A percentile compares a stretch with the other conserved stretches of the same genome.
phyloP scores from a whole-genome alignment of 2,329 filamentous ascomycete species.

The Seiridium cupressi region DNA sequence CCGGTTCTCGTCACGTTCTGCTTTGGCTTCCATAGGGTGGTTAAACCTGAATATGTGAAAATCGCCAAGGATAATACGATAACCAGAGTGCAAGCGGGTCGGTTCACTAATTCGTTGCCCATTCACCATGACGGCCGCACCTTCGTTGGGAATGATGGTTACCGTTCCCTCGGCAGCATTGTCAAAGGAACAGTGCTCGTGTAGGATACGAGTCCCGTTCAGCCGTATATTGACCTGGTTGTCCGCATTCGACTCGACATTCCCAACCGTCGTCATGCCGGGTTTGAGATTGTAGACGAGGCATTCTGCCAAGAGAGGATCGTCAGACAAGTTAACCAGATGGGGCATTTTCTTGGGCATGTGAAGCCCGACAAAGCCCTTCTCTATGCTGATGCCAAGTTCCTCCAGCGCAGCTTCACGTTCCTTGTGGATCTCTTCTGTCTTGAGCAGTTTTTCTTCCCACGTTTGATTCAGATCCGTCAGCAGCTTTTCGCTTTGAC shows the following conservation, averaged over 20 bases:
- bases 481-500: conserved; percentile 94
- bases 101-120: conserved; percentile 85
- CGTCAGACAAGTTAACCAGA: conserved; percentile 95
- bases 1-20: conserved; percentile 83
- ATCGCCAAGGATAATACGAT: conserved; percentile 91
- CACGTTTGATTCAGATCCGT: conserved; percentile 97
- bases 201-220: conserved; percentile 89
- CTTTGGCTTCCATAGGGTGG: conserved; percentile 91
- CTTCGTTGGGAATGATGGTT: conserved; percentile 84
- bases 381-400: conserved; percentile 97
- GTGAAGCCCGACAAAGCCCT: conserved; percentile 91
- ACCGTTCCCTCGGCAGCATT: conserved; percentile 84
- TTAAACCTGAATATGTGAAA: conserved; percentile 99
- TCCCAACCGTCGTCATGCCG: conserved; percentile 89
- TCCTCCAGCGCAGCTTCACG: conserved; percentile 93
- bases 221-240: conserved; percentile 83
- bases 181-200: conserved; percentile 92
- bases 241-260: conserved; percentile 78
- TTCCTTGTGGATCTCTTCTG: conserved; percentile 96
- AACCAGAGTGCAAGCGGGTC: conserved; percentile 84
- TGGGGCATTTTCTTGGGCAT: conserved; percentile 99
- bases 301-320: conserved; percentile 90
- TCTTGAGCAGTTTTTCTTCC: conserved; percentile 95
- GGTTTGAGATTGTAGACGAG: conserved; percentile 98
- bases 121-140: conserved; percentile 98